Evolutionary conservation across 805 yeast species (phyloP).

Genomic region (Clavispora phyllophila): DNA sequence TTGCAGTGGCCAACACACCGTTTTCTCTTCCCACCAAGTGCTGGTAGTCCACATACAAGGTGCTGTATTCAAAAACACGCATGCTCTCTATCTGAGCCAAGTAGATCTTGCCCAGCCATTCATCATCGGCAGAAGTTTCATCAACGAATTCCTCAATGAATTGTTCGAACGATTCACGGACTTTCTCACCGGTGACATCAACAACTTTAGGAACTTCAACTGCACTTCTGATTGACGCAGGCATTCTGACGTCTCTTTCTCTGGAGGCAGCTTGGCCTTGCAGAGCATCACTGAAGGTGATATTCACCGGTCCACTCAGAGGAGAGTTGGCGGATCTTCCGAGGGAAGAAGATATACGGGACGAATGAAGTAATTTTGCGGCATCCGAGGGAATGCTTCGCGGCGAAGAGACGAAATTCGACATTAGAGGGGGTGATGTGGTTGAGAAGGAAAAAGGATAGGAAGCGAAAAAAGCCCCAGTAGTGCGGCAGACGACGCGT

Average conservation of each 20-base stretch:
- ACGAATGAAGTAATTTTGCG: slow-evolving; percentile 33
- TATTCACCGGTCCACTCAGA: slow-evolving; percentile 18
- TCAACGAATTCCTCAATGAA: slow-evolving; percentile 67
- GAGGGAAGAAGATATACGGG: slow-evolving; percentile 40
- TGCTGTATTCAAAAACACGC: slow-evolving; percentile 67
- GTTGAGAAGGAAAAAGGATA: neutral
- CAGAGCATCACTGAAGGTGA: slow-evolving; percentile 20
- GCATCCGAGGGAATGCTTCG: slow-evolving; percentile 41
- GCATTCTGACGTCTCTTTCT: slow-evolving; percentile 49
- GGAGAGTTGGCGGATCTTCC: slow-evolving; percentile 35
- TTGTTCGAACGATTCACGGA: slow-evolving; percentile 82
- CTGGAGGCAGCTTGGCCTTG: slow-evolving; percentile 24
- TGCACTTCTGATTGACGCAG: slow-evolving; percentile 12
- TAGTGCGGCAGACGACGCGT: slow-evolving; percentile 11
- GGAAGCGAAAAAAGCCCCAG: slow-evolving; percentile 1
- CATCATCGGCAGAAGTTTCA: slow-evolving; percentile 27
- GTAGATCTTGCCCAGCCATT: slow-evolving; percentile 56
- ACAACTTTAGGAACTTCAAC: slow-evolving; percentile 69
- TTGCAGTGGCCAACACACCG: slow-evolving; percentile 85
- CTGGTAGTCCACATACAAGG: slow-evolving; percentile 79
- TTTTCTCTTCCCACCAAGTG: slow-evolving; percentile 73
- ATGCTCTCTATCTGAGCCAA: slow-evolving; percentile 76
- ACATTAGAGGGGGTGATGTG: slow-evolving; percentile 20
- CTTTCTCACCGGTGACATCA: slow-evolving; percentile 91
- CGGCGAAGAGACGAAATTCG: slow-evolving; percentile 42